phyloP scores from a whole-genome alignment of 2,329 filamentous ascomycete species.

The Alternaria panax region DNA sequence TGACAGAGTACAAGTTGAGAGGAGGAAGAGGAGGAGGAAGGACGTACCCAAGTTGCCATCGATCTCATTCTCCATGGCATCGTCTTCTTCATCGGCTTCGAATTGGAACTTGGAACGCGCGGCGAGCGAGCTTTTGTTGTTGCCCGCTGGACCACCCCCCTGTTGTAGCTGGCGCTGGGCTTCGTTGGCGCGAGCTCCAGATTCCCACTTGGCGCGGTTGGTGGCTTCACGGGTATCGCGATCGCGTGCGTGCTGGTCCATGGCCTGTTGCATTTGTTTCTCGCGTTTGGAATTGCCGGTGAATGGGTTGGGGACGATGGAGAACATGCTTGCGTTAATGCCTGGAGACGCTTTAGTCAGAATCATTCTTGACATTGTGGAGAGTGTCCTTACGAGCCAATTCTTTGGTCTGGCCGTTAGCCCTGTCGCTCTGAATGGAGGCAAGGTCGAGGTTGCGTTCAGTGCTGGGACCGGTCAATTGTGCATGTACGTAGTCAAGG shows the following conservation, averaged over 20 bases:
- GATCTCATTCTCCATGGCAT: slow-evolving; percentile 68
- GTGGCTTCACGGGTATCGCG: slow-evolving; percentile 65
- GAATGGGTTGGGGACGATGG: slow-evolving; percentile 69
- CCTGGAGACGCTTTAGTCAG: slow-evolving; percentile 35
- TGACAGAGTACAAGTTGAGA: background rate
- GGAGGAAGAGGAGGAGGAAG: slow-evolving; percentile 10
- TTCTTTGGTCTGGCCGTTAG: slow-evolving; percentile 81
- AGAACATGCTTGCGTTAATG: slow-evolving; percentile 90
- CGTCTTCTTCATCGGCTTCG: slow-evolving; percentile 54
- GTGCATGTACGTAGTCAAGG: too few relatives aligned
- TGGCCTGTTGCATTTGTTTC: slow-evolving; percentile 63
- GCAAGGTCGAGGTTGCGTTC: slow-evolving; percentile 84
- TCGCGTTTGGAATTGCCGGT: slow-evolving; percentile 67
- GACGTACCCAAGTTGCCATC: slow-evolving; percentile 55
- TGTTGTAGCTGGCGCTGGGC: slow-evolving; percentile 24
- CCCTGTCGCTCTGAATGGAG: slow-evolving; percentile 76
- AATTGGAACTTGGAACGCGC: slow-evolving; percentile 48
- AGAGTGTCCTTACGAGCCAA: slow-evolving; percentile 65
- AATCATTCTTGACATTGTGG: too few relatives aligned
- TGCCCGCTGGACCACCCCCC: slow-evolving; percentile 13
- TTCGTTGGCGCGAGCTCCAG: slow-evolving; percentile 34
- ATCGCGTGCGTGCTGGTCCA: slow-evolving; percentile 69
- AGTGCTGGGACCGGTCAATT: slow-evolving; percentile 45
- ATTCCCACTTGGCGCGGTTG: slow-evolving; percentile 59
- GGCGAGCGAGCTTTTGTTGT: slow-evolving; percentile 36